Base-by-base conservation (phyloP, 768 basidiomycete genomes). In the Pleurotus sapidus region DNA sequence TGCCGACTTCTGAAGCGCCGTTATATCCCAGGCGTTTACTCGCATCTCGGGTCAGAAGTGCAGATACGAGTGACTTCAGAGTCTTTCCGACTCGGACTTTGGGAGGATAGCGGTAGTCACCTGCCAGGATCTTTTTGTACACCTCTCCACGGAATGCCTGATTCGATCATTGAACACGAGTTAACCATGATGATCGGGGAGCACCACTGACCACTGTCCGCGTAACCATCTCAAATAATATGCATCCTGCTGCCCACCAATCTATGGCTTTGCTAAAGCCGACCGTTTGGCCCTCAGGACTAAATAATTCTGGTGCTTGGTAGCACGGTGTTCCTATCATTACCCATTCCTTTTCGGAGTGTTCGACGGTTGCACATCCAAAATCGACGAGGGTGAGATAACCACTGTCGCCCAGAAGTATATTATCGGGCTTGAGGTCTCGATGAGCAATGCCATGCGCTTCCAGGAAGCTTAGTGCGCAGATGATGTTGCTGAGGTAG, bases 401-500 rank as follows among this genome's bases (percentile, higher is more conserved):
- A 23, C 84, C 84, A 63, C 83, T 81, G 2, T 72, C 61, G 43
- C 80, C 82, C 57, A 87, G 57, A 50, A 86, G 73, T 48, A 87
- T 75, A 49, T 85, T 86, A 17, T 76, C 77, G 1, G 84, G 83
- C 62, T 86, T 85, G 17, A 87, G 55, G 62, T 86, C 83, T 17
- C 82, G 74, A 57, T 85, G 83, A 5, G 76, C 72, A 49, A 84
- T 68, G n/a, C 69, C 71, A 7, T 74, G 65, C 0, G 57, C 56
- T 53, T 81, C 76, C 1, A 87, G 64, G 62, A 80, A 82, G 11
- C 74, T 69, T 25, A 86, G 63, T 11, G 72, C 84, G 43, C 75
- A 74, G 9, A 75, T 73, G 42, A 85, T 77, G 60, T 85, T 86
- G 23, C 77, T 70, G 60, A 77, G 80, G 68, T 84, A 86, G 67